Percentiles rank a stretch among this genome's conserved stretches.
These are phyloP conservation scores for Silene latifolia DNA, from an alignment of 148 eudicot species.

Conservation along the genomic window DNA sequence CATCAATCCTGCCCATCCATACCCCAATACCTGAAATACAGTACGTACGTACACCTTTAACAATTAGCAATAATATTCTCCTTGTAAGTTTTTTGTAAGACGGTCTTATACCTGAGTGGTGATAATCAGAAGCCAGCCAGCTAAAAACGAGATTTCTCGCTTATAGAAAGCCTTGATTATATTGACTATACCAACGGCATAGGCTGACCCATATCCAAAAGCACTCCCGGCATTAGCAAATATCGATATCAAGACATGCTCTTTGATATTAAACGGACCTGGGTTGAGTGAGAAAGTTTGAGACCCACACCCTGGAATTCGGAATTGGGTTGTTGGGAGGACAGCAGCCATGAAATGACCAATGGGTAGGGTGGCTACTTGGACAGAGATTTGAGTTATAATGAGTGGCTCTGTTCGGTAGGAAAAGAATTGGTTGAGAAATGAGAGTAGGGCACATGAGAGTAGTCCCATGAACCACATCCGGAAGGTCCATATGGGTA, in stretches of 20 bases:
- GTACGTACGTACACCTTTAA: no score
- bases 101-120: conserved; percentile 72
- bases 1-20: conserved; percentile 89
- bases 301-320: conserved; percentile 58
- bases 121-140: conserved; percentile 83
- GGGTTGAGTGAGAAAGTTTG: conserved; percentile 63
- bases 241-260: conserved; percentile 77
- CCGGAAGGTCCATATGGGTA: conserved; percentile 91
- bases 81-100: neutral
- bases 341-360: conserved; percentile 65
- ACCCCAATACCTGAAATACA: conserved; percentile 66
- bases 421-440: conserved; percentile 83
- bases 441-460: conserved; percentile 70
- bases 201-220: conserved; percentile 79
- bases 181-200: conserved; percentile 68
- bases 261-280: conserved; percentile 91
- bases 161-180: conserved; percentile 77
- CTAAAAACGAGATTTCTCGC: conserved; percentile 63
- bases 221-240: conserved; percentile 93
- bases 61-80: no score
- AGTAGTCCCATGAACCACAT: conserved; percentile 86
- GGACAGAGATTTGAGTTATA: conserved; percentile 80
- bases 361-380: conserved; percentile 68
- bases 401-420: conserved; percentile 80
- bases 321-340: conserved; percentile 51